Base-by-base conservation (phyloP, 768 basidiomycete genomes). In the Pleurotus cornucopiae region DNA sequence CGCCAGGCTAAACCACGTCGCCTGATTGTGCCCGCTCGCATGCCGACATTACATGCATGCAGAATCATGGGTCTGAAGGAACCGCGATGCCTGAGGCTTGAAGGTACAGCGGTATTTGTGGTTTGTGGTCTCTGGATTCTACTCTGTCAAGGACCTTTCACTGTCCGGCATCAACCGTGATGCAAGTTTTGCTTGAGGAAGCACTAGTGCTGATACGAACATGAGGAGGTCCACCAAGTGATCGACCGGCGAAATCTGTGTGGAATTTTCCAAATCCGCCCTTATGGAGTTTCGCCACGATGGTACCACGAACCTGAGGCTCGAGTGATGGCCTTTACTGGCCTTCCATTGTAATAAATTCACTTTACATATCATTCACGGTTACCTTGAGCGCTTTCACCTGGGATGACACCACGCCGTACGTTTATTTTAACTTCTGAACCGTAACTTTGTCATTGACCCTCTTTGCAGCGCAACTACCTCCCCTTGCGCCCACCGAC, bases 201-300 rank as follows among this genome's bases (percentile, higher is more conserved):
- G 41, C 12, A 44, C 41, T 44, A 44, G 41, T 44, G 11, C 41
- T 44, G n/a, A 44, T 21, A 44, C 14, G 41, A n/a, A 44, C n/a
- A 44, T 44, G 41, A 44, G n/a, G 46, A 14, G 18, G 13, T 14
- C 46, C 34, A 30, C 26, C 12, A 37, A 30, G 9, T 40, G 51
- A 53, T 39, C 38, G 41, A 21, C 23, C 51, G 51, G 39, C 13
- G 14, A 41, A 25, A 9, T 53, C 30, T 34, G 30, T 23, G 20
- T 11, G 51, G 21, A 38, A 51, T 5, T 25, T 30, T 53, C 18
- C 41, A 39, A 20, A 16, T 40, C 51, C 51, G 51, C 39, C 51
- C 41, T 16, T 40, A 40, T 53, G 51, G 51, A 41, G 39, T 41
- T 41, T 41, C 20, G 51, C 51, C 51, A 53, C 51, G 51, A 39